Conservation (phyloP, 2,329 filamentous ascomycete genomes). For the Parafenestella ontariensis region DNA sequence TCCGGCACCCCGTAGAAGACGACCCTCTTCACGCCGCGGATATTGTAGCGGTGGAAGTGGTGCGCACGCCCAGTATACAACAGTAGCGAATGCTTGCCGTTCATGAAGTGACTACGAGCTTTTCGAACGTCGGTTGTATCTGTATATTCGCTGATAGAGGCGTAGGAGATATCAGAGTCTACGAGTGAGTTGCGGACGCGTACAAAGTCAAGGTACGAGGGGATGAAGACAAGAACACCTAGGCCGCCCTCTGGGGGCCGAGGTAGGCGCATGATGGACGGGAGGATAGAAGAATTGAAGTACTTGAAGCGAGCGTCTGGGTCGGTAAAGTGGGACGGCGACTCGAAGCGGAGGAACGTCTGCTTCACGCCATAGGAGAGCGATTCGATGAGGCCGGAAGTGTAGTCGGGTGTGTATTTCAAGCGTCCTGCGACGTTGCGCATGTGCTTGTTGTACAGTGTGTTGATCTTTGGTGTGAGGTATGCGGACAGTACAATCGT, state of each 20-base stretch:
- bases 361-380: constrained; percentile 77
- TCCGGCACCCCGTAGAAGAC: constrained; percentile 91
- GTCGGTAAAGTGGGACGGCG: constrained; percentile 72
- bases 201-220: constrained; percentile 94
- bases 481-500: constrained; percentile 83
- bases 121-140: constrained; percentile 79
- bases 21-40: constrained; percentile 82
- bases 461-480: constrained; percentile 86
- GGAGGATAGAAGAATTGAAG: constrained; percentile 83
- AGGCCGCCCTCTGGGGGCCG: constrained; percentile 61
- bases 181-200: constrained; percentile 92
- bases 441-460: constrained; percentile 76
- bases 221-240: constrained; percentile 87
- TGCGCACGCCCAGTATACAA: constrained; percentile 96
- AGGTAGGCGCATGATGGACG: constrained; percentile 73
- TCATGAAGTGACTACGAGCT: constrained; percentile 85
- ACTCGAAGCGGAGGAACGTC: constrained; percentile 87
- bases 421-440: constrained; percentile 81
- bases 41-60: constrained; percentile 87
- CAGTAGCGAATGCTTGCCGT: constrained; percentile 79
- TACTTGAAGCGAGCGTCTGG: constrained; percentile 90
- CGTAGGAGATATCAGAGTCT: constrained; percentile 75
- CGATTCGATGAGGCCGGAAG: constrained; percentile 72
- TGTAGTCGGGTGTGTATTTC: constrained; percentile 72
- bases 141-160: constrained; percentile 87